phyloP scores from a whole-genome alignment of 1,284 basidiomycete species.

The Leccinum insolens region DNA sequence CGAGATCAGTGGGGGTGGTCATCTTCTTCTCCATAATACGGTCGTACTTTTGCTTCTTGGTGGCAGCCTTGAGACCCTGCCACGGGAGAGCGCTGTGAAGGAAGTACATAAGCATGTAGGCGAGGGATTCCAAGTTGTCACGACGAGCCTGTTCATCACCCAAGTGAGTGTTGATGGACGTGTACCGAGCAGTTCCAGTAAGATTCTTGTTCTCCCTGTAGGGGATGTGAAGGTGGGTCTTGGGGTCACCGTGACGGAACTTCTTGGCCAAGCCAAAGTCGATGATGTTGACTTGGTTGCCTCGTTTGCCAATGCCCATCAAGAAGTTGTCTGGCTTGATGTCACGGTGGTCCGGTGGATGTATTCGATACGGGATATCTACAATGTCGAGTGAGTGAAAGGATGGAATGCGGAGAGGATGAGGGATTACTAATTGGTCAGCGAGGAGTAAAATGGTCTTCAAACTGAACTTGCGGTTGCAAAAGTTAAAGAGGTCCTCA shows the following conservation, averaged over 20 bases:
- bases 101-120: slow-evolving; percentile 99
- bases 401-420: background rate
- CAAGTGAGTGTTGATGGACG: slow-evolving; percentile 98
- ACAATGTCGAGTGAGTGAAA: slow-evolving; percentile 8
- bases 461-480: slow-evolving; percentile 97
- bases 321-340: slow-evolving; percentile 99
- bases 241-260: slow-evolving; percentile 84
- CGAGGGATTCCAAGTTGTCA: slow-evolving; percentile 95
- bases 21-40: slow-evolving; percentile 99
- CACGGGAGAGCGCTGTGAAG: slow-evolving; percentile 94
- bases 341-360: slow-evolving; percentile 98
- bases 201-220: slow-evolving; percentile 99
- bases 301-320: slow-evolving; percentile 99
- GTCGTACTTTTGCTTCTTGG: slow-evolving; percentile 99
- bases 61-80: slow-evolving; percentile 98
- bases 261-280: slow-evolving; percentile 99
- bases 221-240: slow-evolving; percentile 99
- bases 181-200: slow-evolving; percentile 98
- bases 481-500: slow-evolving; percentile 99
- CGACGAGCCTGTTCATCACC: slow-evolving; percentile 97
- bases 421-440: slow-evolving; percentile 84
- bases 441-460: slow-evolving; percentile 98
- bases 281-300: slow-evolving; percentile 99
- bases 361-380: slow-evolving; percentile 99
- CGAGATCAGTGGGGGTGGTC: slow-evolving; percentile 94